Evolutionary conservation across 192 early-diverging fungal species (phyloP), one percentile per base, ranked within the genome.

Genomic region (Chytriomyces confervae): DNA sequence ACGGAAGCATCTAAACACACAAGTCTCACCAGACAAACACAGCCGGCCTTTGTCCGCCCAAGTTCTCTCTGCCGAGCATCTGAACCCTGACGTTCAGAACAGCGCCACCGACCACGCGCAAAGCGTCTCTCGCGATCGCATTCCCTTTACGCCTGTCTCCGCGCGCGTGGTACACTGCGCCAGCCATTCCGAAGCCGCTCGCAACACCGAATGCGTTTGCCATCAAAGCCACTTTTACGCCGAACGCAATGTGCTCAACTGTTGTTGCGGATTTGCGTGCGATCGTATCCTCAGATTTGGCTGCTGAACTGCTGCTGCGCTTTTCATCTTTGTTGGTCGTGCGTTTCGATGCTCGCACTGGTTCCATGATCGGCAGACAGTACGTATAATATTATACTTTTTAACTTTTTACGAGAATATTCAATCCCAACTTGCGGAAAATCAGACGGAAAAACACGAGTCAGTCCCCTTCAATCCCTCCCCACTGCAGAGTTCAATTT

Each of bases 1-100:
- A 36, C 36, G 36, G 5, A 6, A 13, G 67, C 44, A 13, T 11
- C 11, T 29, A 64, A 36, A 60, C 53, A 5, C 20, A 20, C 11
- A 8, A 5, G 4, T 47, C 67, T 18, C 5, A 69, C 67, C 67
- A 72, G 8, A 72, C 51, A 29, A 72, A 72, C n/a, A 72, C 69
- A 57, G 69, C 69, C 8, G 69, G 69, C 18, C 69, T 48, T 48
- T 16, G 18, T 45, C 43, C 27, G 4, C 13, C 29, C 44, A 69
- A 46, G 47, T 24, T 24, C n/a, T 69, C 67, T 3, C 46, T 11
- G 16, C 67, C 67, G 13, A 24, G 43, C 16, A 69, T 48, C 5
- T 69, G 44, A 24, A 48, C 67, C 13, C 63, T 16, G 2, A 65
- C 27, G 16, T 43, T 43, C 1, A 65, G 36, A 16, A 43, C 11